A percentile compares a stretch with the other conserved stretches of the same genome.
Conservation (phyloP, 768 basidiomycete species). For the Xerocomus spinulosus region DNA sequence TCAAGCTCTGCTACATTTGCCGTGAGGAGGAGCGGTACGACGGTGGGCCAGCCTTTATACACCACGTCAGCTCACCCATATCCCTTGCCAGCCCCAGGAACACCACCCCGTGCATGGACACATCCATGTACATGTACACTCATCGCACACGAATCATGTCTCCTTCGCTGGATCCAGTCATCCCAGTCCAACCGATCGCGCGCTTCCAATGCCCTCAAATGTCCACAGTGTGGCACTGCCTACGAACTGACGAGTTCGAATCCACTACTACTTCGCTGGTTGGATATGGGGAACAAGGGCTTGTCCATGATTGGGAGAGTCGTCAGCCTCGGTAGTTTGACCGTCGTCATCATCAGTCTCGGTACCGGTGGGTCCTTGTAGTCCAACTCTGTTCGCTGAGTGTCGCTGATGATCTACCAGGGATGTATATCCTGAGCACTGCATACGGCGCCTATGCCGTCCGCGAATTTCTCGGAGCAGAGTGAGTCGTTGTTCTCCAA, state of each 20-base stretch:
- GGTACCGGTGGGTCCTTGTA: constrained; percentile 51
- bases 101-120: constrained; percentile 58
- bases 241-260: constrained; percentile 69
- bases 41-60: constrained; percentile 17
- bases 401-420: constrained; percentile 25
- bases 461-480: constrained; percentile 61
- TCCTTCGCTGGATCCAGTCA: constrained; percentile 74
- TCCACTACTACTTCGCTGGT: constrained; percentile 44
- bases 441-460: constrained; percentile 73
- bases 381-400: not conserved
- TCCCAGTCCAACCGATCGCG: constrained; percentile 57
- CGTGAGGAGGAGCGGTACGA: constrained; percentile 63
- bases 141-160: constrained; percentile 74
- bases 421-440: constrained; percentile 48
- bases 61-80: constrained; percentile 1
- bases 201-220: constrained; percentile 62
- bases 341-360: constrained; percentile 49
- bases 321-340: constrained; percentile 47
- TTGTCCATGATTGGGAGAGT: constrained; percentile 50
- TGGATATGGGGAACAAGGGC: constrained; percentile 48
- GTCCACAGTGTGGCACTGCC: constrained; percentile 66
- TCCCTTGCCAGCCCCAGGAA: constrained; percentile 35
- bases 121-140: constrained; percentile 81
- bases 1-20: constrained; percentile 81
- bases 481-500: constrained; percentile 36